phyloP scores from a whole-genome alignment of 2,329 filamentous ascomycete genomes.

The Harringtonia aguacate region DNA sequence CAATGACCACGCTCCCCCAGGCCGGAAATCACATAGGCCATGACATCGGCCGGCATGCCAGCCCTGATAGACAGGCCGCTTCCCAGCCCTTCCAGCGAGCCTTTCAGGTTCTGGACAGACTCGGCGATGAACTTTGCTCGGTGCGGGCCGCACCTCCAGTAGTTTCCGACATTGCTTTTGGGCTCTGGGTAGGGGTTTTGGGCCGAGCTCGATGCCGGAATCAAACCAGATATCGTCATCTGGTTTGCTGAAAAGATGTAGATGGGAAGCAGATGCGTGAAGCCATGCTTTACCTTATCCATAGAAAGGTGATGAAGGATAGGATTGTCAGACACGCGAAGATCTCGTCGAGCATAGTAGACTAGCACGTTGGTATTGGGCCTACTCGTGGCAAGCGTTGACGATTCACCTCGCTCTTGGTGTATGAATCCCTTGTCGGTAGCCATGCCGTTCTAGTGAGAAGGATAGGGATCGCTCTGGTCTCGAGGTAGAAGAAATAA shows the following conservation, averaged over 20 bases:
- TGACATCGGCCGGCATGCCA: slow-evolving; percentile 48
- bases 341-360: slow-evolving; percentile 62
- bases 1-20: slow-evolving; percentile 28
- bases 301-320: slow-evolving; percentile 50
- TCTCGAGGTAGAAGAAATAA: too few species aligned
- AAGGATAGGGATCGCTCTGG: too few species aligned
- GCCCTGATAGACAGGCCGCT: slow-evolving; percentile 55
- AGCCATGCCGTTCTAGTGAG: too few species aligned
- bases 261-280: slow-evolving; percentile 61
- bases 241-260: slow-evolving; percentile 61
- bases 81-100: slow-evolving; percentile 43
- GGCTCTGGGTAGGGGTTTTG: slow-evolving; percentile 58
- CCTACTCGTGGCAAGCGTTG: neutral
- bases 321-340: slow-evolving; percentile 65
- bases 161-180: slow-evolving; percentile 50
- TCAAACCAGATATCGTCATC: slow-evolving; percentile 64
- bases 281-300: slow-evolving; percentile 23
- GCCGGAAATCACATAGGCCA: slow-evolving; percentile 44
- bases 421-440: too few species aligned
- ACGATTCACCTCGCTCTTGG: too few species aligned
- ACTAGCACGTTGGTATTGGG: slow-evolving; percentile 44
- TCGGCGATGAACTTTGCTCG: slow-evolving; percentile 63
- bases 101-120: slow-evolving; percentile 62
- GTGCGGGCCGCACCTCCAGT: slow-evolving; percentile 65
- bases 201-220: slow-evolving; percentile 33